phyloP scores from a whole-genome alignment of 2,329 filamentous ascomycete genomes.

The Alternaria brassicae region DNA sequence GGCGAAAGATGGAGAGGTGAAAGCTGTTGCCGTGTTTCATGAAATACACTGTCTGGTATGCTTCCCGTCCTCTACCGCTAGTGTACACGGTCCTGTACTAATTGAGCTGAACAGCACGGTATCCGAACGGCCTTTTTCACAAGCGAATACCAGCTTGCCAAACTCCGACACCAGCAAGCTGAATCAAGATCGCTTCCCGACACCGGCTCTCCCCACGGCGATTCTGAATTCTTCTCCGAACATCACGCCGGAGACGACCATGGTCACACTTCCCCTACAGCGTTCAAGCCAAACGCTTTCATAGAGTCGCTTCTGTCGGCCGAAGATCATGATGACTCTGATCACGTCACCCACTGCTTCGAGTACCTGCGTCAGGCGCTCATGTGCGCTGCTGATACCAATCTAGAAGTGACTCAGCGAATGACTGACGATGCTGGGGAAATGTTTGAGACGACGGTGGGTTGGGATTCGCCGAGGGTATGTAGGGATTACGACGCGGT shows the following conservation, averaged over 20 bases:
- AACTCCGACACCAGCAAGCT: constrained; percentile 2
- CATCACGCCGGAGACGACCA: neutral
- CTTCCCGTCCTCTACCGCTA: neutral
- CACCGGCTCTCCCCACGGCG: neutral
- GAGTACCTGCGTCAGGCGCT: constrained; percentile 37
- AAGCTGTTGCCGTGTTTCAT: constrained; percentile 13
- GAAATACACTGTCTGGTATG: constrained; percentile 18
- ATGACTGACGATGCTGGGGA: constrained; percentile 6
- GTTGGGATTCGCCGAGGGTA: constrained; percentile 32
- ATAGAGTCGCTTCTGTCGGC: constrained; percentile 3
- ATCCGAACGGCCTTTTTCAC: constrained; percentile 7
- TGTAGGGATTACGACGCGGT: constrained; percentile 35
- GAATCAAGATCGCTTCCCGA: neutral
- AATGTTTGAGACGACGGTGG: constrained; percentile 1
- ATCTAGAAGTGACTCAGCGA: constrained; percentile 18
- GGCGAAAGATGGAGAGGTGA: neutral
- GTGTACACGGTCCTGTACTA: neutral
- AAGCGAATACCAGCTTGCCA: constrained; percentile 10
- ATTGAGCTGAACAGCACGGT: neutral
- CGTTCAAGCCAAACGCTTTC: constrained; percentile 4
- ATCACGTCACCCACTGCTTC: constrained; percentile 30
- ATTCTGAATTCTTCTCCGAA: neutral
- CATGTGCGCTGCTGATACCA: constrained; percentile 37
- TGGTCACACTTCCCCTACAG: neutral
- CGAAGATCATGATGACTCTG: neutral